Evolutionary conservation across 2,329 filamentous ascomycete species (phyloP).

Genomic region (Claviceps cyperi): DNA sequence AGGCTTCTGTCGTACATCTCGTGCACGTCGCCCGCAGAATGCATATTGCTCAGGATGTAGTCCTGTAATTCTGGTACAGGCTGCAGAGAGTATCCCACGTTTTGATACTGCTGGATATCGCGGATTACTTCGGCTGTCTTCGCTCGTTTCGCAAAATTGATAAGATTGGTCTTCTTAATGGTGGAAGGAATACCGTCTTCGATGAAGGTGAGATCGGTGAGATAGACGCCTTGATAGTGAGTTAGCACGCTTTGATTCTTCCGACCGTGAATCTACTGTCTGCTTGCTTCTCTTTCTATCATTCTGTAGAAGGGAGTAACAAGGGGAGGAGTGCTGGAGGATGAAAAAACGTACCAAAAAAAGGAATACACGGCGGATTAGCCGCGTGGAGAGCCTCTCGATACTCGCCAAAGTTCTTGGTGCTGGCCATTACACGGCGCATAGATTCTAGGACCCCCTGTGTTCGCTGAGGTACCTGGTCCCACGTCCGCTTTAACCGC

Average conservation of each 20-base stretch:
- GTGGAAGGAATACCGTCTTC: constrained; percentile 95
- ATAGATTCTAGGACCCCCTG: constrained; percentile 72
- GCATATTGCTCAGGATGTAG: constrained; percentile 94
- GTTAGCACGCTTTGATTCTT: background rate
- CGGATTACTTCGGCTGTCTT: constrained; percentile 98
- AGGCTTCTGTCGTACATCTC: constrained; percentile 99
- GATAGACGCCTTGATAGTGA: constrained; percentile 53
- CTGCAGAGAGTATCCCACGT: constrained; percentile 86
- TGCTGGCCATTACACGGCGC: constrained; percentile 90
- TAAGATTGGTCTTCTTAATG: constrained; percentile 89
- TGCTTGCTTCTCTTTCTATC: too few species aligned
- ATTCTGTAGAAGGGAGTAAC: too few species aligned
- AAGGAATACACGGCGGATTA: constrained; percentile 94
- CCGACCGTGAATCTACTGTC: too few species aligned
- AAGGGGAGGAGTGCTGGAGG: too few species aligned
- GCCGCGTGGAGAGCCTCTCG: constrained; percentile 82
- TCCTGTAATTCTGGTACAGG: constrained; percentile 86
- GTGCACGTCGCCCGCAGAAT: constrained; percentile 86
- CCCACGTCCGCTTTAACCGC: constrained; percentile 85
- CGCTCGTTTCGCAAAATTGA: constrained; percentile 96
- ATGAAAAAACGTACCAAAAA: constrained; percentile 56
- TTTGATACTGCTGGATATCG: constrained; percentile 97
- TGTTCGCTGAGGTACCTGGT: constrained; percentile 77
- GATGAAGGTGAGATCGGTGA: constrained; percentile 96
- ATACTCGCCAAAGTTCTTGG: constrained; percentile 96